Base-by-base conservation (phyloP, 768 basidiomycete species). In the Macrolepiota albuminosa region DNA sequence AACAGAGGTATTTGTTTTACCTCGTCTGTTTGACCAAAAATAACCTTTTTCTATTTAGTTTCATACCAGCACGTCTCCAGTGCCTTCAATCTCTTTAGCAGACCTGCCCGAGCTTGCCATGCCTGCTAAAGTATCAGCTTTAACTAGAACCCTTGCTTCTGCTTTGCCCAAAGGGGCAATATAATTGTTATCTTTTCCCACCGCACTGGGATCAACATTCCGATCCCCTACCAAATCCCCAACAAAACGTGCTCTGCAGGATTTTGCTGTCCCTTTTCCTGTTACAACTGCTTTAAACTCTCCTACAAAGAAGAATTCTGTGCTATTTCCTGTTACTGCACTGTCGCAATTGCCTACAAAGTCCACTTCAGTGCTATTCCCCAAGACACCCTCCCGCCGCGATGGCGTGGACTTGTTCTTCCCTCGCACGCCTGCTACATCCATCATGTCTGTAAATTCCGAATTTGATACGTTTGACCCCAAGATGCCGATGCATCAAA, bases 131-230 rank as follows among this genome's bases (percentile, higher is more conserved):
- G 75, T 84, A 8, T 88, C 91, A 33, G 80, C 84, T 47, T 76
- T 92, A 34, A 91, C 89, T 6, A 84, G 84, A 24, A 81, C 81
- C 18, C 78, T 92, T 54, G 87, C 87, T 24, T 88, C 90, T 40
- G 80, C 84, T 14, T 91, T 90, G 51, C 90, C 90, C 37, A 90
- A 88, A 66, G 80, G 79, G 51, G 71, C 75, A 14, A 67, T 71
- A 37, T 70, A 74, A 18, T 67, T 70, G 31, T 70, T 82, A 46
- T 71, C 79, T 4, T 74, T 78, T 56, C 76, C 79, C 24, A 68
- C 59, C 14, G 70, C 73, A 6, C 73, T 79, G 54, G 66, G 76
- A 6, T 81, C 82, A 9, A 75, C 80, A 16, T 68, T 68, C 33
- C 69, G 70, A 53, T 71, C 71, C 5, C 67, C 71, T n/a, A 69